Evolutionary conservation across 495 filamentous ascomycete genomes (phyloP).

Genomic region (Podospora appendiculata): DNA sequence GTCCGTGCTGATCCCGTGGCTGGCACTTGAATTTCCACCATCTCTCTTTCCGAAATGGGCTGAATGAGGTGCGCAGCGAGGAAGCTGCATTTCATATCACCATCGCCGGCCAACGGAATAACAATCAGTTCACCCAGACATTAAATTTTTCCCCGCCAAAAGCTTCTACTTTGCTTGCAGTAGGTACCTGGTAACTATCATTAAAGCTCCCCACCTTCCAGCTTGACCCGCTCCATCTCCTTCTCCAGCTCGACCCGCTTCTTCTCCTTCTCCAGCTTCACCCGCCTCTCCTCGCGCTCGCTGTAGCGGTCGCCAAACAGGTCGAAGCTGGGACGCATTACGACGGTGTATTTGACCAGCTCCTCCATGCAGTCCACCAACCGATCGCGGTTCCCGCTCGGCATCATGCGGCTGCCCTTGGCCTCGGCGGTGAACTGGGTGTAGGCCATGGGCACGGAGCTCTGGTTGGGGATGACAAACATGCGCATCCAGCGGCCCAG

Average conservation of each 20-base stretch:
- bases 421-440: constrained; percentile 47
- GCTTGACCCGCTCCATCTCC: no score
- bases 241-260: background rate
- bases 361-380: constrained; percentile 75
- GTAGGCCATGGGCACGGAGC: constrained; percentile 56
- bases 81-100: no score
- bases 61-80: no score
- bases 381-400: constrained; percentile 56
- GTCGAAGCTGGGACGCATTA: constrained; percentile 55
- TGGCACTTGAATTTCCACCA: no score
- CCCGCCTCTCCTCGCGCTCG: constrained; percentile 35
- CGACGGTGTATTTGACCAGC: constrained; percentile 64
- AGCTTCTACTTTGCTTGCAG: no score
- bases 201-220: no score
- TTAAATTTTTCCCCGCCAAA: no score
- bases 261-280: constrained; percentile 13
- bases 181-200: no score
- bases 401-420: constrained; percentile 47
- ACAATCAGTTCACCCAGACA: no score
- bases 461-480: constrained; percentile 68
- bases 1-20: no score
- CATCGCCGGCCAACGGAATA: no score
- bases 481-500: constrained; percentile 74
- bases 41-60: no score
- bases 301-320: constrained; percentile 61